These are phyloP conservation scores for Starmerella apicola DNA, from an alignment of 805 yeast genomes.

Conservation along the genomic window DNA sequence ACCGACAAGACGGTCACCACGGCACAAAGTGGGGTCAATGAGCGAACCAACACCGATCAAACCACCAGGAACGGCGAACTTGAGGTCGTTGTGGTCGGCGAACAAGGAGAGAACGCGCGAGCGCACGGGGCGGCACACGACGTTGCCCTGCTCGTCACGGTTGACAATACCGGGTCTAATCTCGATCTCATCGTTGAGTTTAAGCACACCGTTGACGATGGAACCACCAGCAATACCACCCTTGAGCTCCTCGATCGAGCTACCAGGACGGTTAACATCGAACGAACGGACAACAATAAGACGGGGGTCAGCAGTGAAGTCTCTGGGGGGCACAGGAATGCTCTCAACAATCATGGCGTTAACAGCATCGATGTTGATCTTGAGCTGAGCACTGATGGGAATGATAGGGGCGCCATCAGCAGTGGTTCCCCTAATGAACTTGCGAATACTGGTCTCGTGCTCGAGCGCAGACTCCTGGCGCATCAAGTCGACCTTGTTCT, in stretches of 20 bases:
- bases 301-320: conserved; percentile 85
- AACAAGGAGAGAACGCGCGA: conserved; percentile 86
- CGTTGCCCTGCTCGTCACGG: conserved; percentile 64
- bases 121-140: conserved; percentile 91
- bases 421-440: conserved; percentile 91
- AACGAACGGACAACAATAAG: conserved; percentile 95
- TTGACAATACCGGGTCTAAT: conserved; percentile 98
- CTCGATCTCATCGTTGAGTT: conserved; percentile 95
- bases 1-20: conserved; percentile 98
- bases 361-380: conserved; percentile 96
- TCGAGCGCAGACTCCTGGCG: conserved; percentile 92
- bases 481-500: conserved; percentile 97
- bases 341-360: conserved; percentile 90
- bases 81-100: conserved; percentile 95
- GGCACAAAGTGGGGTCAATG: conserved; percentile 96
- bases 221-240: conserved; percentile 99
- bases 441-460: conserved; percentile 83
- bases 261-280: conserved; percentile 98
- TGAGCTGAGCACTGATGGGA: conserved; percentile 97
- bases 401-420: conserved; percentile 99
- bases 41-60: conserved; percentile 98
- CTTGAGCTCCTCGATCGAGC: conserved; percentile 89
- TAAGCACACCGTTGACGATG: conserved; percentile 90
- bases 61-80: conserved; percentile 99
- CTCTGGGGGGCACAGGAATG: conserved; percentile 94